Evolutionary conservation across 371 early-diverging fungal species (phyloP).

Genomic region (Mucor sp.): DNA sequence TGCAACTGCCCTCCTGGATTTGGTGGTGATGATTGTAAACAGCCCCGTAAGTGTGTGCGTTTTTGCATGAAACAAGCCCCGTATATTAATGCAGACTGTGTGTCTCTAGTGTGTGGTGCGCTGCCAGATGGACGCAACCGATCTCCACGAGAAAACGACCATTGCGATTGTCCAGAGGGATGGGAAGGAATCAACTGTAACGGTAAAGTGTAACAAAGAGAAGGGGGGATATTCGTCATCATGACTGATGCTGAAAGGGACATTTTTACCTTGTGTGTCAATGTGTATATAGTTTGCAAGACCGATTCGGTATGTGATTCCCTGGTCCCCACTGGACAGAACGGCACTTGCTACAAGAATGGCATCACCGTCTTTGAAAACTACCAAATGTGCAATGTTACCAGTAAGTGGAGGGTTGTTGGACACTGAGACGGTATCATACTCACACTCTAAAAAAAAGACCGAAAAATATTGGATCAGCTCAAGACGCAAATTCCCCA

Average conservation of each 20-base stretch:
- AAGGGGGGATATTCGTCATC: not conserved
- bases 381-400: slow-evolving; percentile 87
- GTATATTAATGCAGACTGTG: not conserved
- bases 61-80: not conserved
- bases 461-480: slow-evolving; percentile 66
- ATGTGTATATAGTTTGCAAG: slow-evolving; percentile 86
- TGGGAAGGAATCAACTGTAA: slow-evolving; percentile 94
- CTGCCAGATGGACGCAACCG: slow-evolving; percentile 69
- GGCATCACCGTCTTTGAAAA: slow-evolving; percentile 78
- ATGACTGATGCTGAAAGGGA: slow-evolving; percentile 1
- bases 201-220: slow-evolving; percentile 48
- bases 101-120: slow-evolving; percentile 62
- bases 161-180: slow-evolving; percentile 83
- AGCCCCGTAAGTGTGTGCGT: slow-evolving; percentile 65
- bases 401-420: slow-evolving; percentile 75
- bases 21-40: slow-evolving; percentile 85
- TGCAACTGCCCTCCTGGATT: slow-evolving; percentile 89
- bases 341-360: slow-evolving; percentile 85
- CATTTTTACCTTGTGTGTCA: not conserved
- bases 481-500: slow-evolving; percentile 66
- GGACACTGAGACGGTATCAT: too few relatives aligned
- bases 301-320: slow-evolving; percentile 76
- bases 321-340: slow-evolving; percentile 71
- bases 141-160: slow-evolving; percentile 55
- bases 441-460: slow-evolving; percentile 14